These are phyloP conservation scores for Irpex lacteus DNA, from an alignment of 1,284 basidiomycete genomes.

Conservation along the genomic window DNA sequence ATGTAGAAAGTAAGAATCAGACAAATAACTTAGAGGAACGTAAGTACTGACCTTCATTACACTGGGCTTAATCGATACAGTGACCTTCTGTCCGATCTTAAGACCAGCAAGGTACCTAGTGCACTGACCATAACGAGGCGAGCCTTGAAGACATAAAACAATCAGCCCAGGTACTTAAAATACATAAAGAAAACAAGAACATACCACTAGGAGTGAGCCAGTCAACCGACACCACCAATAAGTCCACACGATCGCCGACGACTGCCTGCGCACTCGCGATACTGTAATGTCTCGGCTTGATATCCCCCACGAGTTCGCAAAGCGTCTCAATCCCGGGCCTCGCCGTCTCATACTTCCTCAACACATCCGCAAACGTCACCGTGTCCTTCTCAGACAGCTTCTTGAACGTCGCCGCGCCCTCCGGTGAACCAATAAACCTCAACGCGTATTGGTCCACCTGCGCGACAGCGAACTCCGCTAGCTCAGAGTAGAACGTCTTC, in stretches of 20 bases:
- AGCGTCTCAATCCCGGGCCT: conserved; percentile 78
- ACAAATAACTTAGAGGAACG: not conserved
- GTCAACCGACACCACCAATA: conserved; percentile 95
- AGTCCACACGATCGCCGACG: conserved; percentile 91
- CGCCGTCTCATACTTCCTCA: conserved; percentile 81
- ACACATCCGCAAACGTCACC: conserved; percentile 89
- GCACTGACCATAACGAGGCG: conserved; percentile 89
- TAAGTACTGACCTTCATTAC: conserved; percentile 86
- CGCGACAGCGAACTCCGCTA: conserved; percentile 75
- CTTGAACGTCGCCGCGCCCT: conserved; percentile 92
- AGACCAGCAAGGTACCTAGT: conserved; percentile 91
- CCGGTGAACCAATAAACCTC: conserved; percentile 91
- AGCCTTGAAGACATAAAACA: conserved; percentile 42
- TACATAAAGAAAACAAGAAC: conserved; percentile 19
- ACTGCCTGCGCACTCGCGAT: conserved; percentile 95
- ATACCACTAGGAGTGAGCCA: conserved; percentile 86
- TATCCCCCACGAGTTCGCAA: conserved; percentile 89
- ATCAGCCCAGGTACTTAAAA: conserved; percentile 2
- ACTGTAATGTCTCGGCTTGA: conserved; percentile 97
- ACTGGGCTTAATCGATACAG: conserved; percentile 97
- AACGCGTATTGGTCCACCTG: conserved; percentile 81
- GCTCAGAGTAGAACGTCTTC: conserved; percentile 92
- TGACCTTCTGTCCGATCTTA: conserved; percentile 87
- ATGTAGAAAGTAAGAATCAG: not conserved
- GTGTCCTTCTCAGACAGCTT: conserved; percentile 95